Percentiles rank a stretch among this genome's conserved stretches.
Conservation (phyloP, 441 rosid species). For the Gossypium armourianum region DNA sequence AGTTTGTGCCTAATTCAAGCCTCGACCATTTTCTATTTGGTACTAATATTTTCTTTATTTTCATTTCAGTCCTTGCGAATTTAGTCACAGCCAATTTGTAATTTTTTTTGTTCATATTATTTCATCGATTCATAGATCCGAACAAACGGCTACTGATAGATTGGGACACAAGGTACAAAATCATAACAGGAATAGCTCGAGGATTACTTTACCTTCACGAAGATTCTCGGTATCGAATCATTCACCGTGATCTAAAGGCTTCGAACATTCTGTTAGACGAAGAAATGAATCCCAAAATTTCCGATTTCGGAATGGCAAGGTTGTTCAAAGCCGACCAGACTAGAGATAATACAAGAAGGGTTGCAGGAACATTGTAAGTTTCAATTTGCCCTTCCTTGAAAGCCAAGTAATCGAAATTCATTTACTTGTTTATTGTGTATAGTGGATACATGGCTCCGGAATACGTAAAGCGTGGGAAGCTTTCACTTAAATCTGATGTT, state of each 20-base stretch:
- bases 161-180: slow-evolving; percentile 11
- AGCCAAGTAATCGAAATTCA: no score
- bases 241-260: slow-evolving; percentile 20
- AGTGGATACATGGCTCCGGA: slow-evolving; percentile 28
- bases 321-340: neutral
- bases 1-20: slow-evolving; percentile 43
- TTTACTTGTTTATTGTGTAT: neutral
- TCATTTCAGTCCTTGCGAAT: no score
- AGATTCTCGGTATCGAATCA: slow-evolving; percentile 17
- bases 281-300: slow-evolving; percentile 20
- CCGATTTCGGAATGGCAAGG: slow-evolving; percentile 18
- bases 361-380: slow-evolving; percentile 20
- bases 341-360: neutral
- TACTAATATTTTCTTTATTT: no score
- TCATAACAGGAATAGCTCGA: neutral
- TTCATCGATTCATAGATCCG: neutral
- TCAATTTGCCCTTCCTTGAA: no score
- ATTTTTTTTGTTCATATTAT: no score
- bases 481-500: slow-evolving; percentile 25
- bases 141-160: neutral
- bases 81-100: no score
- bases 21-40: slow-evolving; percentile 49
- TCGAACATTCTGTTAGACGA: slow-evolving; percentile 20
- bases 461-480: slow-evolving; percentile 20
- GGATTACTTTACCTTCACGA: slow-evolving; percentile 25